Base-by-base conservation (phyloP, 2,329 filamentous ascomycete genomes). In the Pseudogymnoascus pannorum region DNA sequence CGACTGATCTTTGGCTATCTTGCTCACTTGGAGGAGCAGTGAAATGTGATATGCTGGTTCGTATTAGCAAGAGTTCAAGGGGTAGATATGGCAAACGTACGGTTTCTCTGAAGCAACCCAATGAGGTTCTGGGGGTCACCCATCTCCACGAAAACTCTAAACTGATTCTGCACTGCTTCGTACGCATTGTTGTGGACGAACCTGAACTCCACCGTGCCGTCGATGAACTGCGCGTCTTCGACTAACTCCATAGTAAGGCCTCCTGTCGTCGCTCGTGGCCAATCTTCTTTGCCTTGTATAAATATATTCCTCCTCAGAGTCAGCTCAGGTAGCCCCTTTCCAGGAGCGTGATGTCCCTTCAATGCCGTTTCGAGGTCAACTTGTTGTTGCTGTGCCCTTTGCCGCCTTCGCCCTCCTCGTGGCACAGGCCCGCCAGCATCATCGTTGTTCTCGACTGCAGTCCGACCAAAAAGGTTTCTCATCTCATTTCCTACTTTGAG, bases 401-500 rank as follows among this genome's bases (percentile, higher is more conserved):
- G 76, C 16, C 77, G 70, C 51, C 71, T 72, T 60, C 70, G 69
- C 51, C 73, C 73, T 33, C 76, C 75, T 54, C 81, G 74, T 29
- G 63, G 64, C 59, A 59, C 64, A 42, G 63, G 60, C 16, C 66
- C 68, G 22, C 66, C 69, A 18, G 81, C 79, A 44, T 85, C 81
- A 59, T 83, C 78, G 42, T 75, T 72, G 29, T 75, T 78, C 67
- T 87, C 83, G 9, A 87, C 69, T 20, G 85, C 85, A 24, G 84
- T 64, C 81, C 82, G 65, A 4, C 87, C 87, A 71, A 90, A 91
- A 0, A 91, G 76, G 65, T 81, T 83, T 62, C 85, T 87, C 91
- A 99, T 97, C 76, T 99, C 94, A 69, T 96, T 96, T 35, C 87
- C 80, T 6, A 90, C 90, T 71, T 93, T 92, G 9, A 99, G 81